These are phyloP conservation scores for Boletus sensibilis DNA, from an alignment of 768 basidiomycete species.

Conservation along the genomic window DNA sequence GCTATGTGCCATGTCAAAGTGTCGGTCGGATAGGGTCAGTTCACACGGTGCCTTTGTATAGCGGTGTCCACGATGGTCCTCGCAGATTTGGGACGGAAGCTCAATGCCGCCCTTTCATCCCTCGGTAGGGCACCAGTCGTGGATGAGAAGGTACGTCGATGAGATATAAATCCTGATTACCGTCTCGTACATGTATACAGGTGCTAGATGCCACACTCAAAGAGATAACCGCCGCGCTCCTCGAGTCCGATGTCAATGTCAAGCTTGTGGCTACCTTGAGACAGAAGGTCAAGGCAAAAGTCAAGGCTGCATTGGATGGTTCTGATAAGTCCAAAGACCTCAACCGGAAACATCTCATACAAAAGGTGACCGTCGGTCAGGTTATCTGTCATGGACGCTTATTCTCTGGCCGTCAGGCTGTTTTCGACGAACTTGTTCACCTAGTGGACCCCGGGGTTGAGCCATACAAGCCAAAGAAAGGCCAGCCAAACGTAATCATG, in stretches of 20 bases:
- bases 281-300: slow-evolving; percentile 87
- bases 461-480: slow-evolving; percentile 95
- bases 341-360: slow-evolving; percentile 84
- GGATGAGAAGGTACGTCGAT: slow-evolving; percentile 76
- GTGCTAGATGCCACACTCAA: slow-evolving; percentile 93
- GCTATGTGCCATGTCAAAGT: slow-evolving; percentile 45
- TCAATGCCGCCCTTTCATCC: slow-evolving; percentile 91
- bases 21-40: slow-evolving; percentile 6
- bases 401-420: slow-evolving; percentile 54
- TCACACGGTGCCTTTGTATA: slow-evolving; percentile 29
- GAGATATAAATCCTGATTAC: background rate
- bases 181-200: slow-evolving; percentile 40
- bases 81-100: slow-evolving; percentile 89
- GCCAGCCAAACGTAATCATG: slow-evolving; percentile 93
- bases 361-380: slow-evolving; percentile 59
- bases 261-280: slow-evolving; percentile 87
- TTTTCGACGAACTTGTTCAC: slow-evolving; percentile 94
- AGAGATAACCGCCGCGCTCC: slow-evolving; percentile 89
- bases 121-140: slow-evolving; percentile 83
- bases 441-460: slow-evolving; percentile 95
- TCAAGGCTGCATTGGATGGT: slow-evolving; percentile 75
- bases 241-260: slow-evolving; percentile 98
- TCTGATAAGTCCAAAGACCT: slow-evolving; percentile 74
- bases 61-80: slow-evolving; percentile 72
- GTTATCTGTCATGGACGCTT: background rate